Percentiles rank a stretch among this genome's conserved stretches.
These are phyloP conservation scores for Fusarium mangiferae DNA, from an alignment of 2,329 filamentous ascomycete species.

Conservation along the genomic window DNA sequence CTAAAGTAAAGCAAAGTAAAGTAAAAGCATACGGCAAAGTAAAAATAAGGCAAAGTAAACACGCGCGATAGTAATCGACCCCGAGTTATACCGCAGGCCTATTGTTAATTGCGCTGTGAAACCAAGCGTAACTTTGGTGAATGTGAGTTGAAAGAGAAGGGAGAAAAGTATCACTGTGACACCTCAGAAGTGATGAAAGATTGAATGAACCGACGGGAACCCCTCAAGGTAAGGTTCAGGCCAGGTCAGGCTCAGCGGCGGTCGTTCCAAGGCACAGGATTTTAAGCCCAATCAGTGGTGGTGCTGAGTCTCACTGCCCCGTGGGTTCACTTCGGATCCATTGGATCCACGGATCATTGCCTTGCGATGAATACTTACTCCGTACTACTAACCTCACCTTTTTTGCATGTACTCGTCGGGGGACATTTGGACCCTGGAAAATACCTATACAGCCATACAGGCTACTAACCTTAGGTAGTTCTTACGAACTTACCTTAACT, in stretches of 20 bases:
- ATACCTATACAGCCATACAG: not conserved
- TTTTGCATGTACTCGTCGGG: not conserved
- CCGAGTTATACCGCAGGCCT: conserved; percentile 11
- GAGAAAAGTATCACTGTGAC: conserved; percentile 7
- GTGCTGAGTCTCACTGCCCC: conserved; percentile 1
- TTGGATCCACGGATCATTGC: not conserved
- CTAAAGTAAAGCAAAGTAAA: not conserved
- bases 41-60: conserved; percentile 10
- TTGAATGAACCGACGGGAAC: not conserved
- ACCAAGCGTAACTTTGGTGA: conserved; percentile 12
- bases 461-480: too few species aligned
- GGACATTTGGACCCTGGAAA: conserved; percentile 23
- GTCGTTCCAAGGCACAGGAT: conserved; percentile 12
- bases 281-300: not conserved
- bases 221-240: conserved; percentile 15
- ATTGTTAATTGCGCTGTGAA: conserved; percentile 29
- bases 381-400: not conserved
- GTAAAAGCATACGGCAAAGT: conserved; percentile 1
- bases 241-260: not conserved
- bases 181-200: not conserved
- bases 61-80: conserved; percentile 9
- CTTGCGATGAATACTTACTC: not conserved
- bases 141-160: conserved; percentile 1
- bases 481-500: too few species aligned
- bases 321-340: conserved; percentile 33